Evolutionary conservation across 2,329 filamentous ascomycete genomes (phyloP), one percentile per base, ranked within the genome.

Genomic region (Anisogramma anomala): DNA sequence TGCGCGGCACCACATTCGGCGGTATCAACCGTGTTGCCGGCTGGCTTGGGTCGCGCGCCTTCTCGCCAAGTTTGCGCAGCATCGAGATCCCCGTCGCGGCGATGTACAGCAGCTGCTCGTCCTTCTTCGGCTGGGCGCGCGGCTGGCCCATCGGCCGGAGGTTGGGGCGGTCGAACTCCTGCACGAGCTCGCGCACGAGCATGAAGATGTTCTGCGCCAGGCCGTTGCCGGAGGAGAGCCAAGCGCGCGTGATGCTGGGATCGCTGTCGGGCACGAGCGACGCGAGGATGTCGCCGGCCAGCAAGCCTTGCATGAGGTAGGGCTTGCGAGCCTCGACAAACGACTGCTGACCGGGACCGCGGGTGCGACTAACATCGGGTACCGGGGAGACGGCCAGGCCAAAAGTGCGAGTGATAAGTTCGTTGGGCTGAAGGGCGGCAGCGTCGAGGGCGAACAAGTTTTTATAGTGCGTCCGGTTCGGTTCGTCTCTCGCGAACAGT

Each of bases 401-500:
- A 59, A 98, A 96, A 0, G 87, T 76, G 43, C 83, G 79, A 0
- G 88, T 95, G 4, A 96, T 67, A 10, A 96, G 71, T 48, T 95
- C 87, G 51, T 80, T 80, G 0, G 83, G 74, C 6, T 78, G 70
- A 1, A 67, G 68, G 8, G 75, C 72, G 13, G 66, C 65, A 6
- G 77, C 71, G 52, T 94, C 87, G 6, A 79, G 71, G 15, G 78
- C 68, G 53, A 96, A 93, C 8, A 96, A 82, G 30, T 76, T 69
- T 57, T 82, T 84, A 66, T 88, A 96, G 52, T 84, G 80, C 3
- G 78, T 79, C 47, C 91, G 71, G 53, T 98, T 98, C 0, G 91
- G 89, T 52, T 96, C 89, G 57, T 96, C 91, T 38, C 88, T 75
- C 3, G 91, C 89, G 19, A 98, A 69, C 3, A 98, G 68, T 60